A percentile compares a stretch with the other conserved stretches of the same genome.
phyloP scores from a whole-genome alignment of 805 yeast species.

The Candida boleticola region DNA sequence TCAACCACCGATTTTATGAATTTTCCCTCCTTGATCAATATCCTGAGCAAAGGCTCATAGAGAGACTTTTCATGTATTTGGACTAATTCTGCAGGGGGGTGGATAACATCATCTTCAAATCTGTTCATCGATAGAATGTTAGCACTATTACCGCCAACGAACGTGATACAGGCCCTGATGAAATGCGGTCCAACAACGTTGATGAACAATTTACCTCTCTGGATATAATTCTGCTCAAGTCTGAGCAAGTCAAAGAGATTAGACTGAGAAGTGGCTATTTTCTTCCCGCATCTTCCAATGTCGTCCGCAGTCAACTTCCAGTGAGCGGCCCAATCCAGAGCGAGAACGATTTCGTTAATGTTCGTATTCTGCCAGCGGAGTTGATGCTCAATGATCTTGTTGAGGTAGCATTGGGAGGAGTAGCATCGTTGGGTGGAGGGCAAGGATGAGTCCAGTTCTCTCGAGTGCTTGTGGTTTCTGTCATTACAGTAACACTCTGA shows the following conservation, averaged over 20 bases:
- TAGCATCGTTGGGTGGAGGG: conserved; percentile 27
- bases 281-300: conserved; percentile 46
- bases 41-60: conserved; percentile 55
- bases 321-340: conserved; percentile 61
- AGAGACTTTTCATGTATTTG: conserved; percentile 53
- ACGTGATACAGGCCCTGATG: conserved; percentile 24
- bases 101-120: conserved; percentile 59
- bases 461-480: conserved; percentile 11
- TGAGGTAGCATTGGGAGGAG: conserved; percentile 35
- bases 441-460: not conserved
- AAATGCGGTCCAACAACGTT: conserved; percentile 44
- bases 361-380: conserved; percentile 20
- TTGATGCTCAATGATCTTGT: conserved; percentile 29
- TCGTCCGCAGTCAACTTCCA: conserved; percentile 62
- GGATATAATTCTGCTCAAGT: conserved; percentile 68
- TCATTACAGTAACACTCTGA: conserved; percentile 46
- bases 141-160: conserved; percentile 15
- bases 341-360: conserved; percentile 30
- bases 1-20: conserved; percentile 49
- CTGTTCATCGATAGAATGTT: conserved; percentile 31
- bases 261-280: conserved; percentile 64
- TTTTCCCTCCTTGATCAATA: conserved; percentile 62
- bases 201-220: conserved; percentile 63
- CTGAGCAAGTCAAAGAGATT: conserved; percentile 72
- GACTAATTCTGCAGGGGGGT: conserved; percentile 54